Percentiles rank a stretch among this genome's conserved stretches.
These are phyloP conservation scores for Penicillium brevicompactum DNA, from an alignment of 2,329 filamentous ascomycete species.

Conservation along the genomic window DNA sequence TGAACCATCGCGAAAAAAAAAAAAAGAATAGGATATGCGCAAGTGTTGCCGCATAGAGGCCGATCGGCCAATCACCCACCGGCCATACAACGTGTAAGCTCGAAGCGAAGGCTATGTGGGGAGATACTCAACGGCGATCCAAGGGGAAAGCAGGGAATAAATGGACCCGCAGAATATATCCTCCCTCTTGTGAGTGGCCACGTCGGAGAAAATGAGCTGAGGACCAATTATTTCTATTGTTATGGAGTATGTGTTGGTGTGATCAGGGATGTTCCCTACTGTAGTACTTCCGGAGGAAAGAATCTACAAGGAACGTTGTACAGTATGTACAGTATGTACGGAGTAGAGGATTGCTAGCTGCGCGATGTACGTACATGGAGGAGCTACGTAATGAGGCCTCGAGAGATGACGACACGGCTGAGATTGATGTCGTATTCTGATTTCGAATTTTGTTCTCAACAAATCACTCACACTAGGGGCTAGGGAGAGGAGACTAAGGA, in stretches of 20 bases:
- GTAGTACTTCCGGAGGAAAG: background rate
- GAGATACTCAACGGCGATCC: constrained; percentile 6
- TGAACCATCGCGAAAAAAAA: no score
- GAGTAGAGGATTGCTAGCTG: no score
- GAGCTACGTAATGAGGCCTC: no score
- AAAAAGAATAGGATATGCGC: background rate
- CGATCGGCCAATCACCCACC: background rate
- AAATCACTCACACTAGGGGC: background rate
- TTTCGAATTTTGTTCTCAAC: background rate
- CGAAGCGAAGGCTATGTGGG: constrained; percentile 7
- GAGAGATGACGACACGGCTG: background rate
- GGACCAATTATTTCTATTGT: background rate
- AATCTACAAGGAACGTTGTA: no score
- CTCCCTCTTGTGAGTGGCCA: background rate
- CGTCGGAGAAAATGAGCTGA: background rate
- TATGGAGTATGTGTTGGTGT: background rate
- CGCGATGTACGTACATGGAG: background rate
- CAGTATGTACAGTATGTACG: no score
- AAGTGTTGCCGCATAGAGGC: background rate
- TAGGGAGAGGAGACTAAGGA: no score
- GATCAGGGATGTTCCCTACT: constrained; percentile 2
- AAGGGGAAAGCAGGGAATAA: background rate
- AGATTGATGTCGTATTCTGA: background rate
- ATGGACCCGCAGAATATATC: background rate
- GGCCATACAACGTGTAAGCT: background rate